phyloP scores from a whole-genome alignment of 495 filamentous ascomycete species.

The Jackrogersella multiformis region DNA sequence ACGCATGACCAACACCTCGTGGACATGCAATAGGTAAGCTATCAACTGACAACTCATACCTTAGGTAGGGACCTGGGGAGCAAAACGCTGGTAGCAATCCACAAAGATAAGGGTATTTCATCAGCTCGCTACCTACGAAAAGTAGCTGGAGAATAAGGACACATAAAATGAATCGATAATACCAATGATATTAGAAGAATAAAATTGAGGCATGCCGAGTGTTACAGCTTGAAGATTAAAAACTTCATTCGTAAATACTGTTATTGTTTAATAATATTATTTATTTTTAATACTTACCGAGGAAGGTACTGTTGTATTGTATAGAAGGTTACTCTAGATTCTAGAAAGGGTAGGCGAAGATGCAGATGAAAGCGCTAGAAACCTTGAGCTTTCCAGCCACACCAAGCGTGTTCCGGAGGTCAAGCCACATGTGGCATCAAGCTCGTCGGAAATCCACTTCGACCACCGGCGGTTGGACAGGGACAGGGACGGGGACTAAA shows the following conservation, averaged over 20 bases:
- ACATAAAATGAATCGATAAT: slow-evolving; percentile 8
- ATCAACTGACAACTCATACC: slow-evolving; percentile 32
- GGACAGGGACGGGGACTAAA: too few species aligned
- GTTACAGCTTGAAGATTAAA: neutral
- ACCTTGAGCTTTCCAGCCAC: slow-evolving; percentile 20
- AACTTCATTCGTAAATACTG: neutral
- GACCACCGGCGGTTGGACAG: neutral
- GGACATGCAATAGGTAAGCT: slow-evolving; percentile 15
- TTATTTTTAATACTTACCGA: too few species aligned
- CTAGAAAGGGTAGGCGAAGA: too few species aligned
- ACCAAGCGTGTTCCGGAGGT: neutral
- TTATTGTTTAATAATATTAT: neutral
- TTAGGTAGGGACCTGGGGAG: too few species aligned
- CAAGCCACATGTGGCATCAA: slow-evolving; percentile 33
- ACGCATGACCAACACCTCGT: slow-evolving; percentile 34
- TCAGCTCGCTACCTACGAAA: slow-evolving; percentile 10
- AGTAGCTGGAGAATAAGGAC: neutral
- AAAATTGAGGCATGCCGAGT: neutral
- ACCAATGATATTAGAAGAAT: slow-evolving; percentile 3
- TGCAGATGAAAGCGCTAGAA: slow-evolving; percentile 4
- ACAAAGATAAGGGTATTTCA: slow-evolving; percentile 10
- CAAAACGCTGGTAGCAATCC: neutral
- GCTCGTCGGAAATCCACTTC: slow-evolving; percentile 14
- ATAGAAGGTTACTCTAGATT: too few species aligned
- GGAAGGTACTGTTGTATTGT: too few species aligned